Percentiles rank a stretch among this genome's conserved stretches.
These are phyloP conservation scores for Rhodamnia rubescens DNA, from an alignment of 345 rosid species.

Conservation along the genomic window DNA sequence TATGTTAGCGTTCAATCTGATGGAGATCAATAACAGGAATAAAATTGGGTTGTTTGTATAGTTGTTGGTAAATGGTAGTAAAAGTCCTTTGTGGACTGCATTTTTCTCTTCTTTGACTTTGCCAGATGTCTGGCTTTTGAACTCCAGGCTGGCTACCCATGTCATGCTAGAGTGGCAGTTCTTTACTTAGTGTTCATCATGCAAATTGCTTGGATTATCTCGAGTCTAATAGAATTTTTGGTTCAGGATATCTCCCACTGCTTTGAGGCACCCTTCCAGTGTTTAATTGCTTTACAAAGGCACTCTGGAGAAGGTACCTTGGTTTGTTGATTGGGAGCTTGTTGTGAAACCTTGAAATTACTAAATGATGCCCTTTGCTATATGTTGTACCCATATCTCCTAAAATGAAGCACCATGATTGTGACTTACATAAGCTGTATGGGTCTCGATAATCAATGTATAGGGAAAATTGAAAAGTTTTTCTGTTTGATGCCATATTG, in stretches of 20 bases:
- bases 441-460: not conserved
- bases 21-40: not conserved
- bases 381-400: not conserved
- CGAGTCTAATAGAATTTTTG: slow-evolving; percentile 68
- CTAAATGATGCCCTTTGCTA: not conserved
- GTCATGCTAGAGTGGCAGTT: slow-evolving; percentile 6
- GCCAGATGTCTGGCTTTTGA: not conserved
- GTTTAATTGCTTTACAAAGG: slow-evolving; percentile 67
- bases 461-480: not conserved
- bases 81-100: not conserved
- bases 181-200: slow-evolving; percentile 1
- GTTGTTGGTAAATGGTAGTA: not conserved
- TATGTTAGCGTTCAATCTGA: slow-evolving; percentile 2
- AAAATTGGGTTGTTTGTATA: not conserved
- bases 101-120: slow-evolving; percentile 1
- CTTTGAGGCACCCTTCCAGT: slow-evolving; percentile 74
- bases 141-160: not conserved
- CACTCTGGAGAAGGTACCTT: slow-evolving; percentile 98
- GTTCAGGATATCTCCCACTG: slow-evolving; percentile 76
- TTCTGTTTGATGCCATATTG: not conserved
- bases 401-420: not conserved
- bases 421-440: not conserved
- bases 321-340: slow-evolving; percentile 66
- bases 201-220: not conserved
- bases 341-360: slow-evolving; percentile 13